A percentile compares a stretch with the other conserved stretches of the same genome.
These are phyloP conservation scores for Acer yangbiense DNA, from an alignment of 345 rosid genomes.

Conservation along the genomic window DNA sequence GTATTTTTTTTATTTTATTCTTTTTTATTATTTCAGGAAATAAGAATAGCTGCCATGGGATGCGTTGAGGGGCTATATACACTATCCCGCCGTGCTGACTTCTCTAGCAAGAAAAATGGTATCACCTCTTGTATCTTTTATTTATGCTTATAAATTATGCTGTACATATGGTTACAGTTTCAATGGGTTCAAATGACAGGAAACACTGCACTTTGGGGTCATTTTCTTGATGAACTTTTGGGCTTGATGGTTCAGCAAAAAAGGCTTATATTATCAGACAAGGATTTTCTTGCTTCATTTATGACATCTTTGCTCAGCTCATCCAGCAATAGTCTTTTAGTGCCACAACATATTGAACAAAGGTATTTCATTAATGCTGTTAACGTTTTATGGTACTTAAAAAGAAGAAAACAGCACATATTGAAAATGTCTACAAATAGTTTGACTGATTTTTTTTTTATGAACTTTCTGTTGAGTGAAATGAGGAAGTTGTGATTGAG, in stretches of 20 bases:
- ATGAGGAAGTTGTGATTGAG: neutral
- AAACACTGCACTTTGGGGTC: slow-evolving; percentile 59
- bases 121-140: slow-evolving; percentile 12
- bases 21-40: slow-evolving; percentile 48
- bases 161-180: neutral
- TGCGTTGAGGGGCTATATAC: slow-evolving; percentile 68
- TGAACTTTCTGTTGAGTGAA: neutral
- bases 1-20: slow-evolving; percentile 9
- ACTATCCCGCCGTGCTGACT: slow-evolving; percentile 55
- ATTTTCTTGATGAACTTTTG: slow-evolving; percentile 69
- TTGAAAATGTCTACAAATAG: neutral
- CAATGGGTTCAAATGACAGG: slow-evolving; percentile 51
- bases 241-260: slow-evolving; percentile 76
- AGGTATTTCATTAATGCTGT: slow-evolving; percentile 44
- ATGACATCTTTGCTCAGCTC: slow-evolving; percentile 75
- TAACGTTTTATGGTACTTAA: neutral
- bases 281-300: slow-evolving; percentile 69
- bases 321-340: slow-evolving; percentile 49
- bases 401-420: neutral
- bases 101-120: slow-evolving; percentile 92
- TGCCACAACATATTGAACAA: slow-evolving; percentile 63
- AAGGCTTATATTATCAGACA: slow-evolving; percentile 76
- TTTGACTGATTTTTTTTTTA: neutral
- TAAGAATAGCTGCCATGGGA: slow-evolving; percentile 70
- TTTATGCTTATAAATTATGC: neutral